Percentiles rank a stretch among this genome's conserved stretches.
Evolutionary conservation across 257 asterid genomes (phyloP).

Genomic region (Nicotiana paniculata): DNA sequence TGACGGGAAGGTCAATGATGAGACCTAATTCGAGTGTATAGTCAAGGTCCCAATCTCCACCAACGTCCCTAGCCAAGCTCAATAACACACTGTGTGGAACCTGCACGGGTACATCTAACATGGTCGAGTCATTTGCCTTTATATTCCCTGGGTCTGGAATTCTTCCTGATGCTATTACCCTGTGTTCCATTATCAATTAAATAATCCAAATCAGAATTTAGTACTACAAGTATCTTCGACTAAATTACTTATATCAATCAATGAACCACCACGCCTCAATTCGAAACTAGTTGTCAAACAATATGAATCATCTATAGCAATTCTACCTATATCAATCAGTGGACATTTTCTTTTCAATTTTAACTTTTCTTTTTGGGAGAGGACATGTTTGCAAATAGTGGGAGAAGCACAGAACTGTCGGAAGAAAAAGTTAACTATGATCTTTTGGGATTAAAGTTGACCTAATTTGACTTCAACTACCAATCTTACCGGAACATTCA

Average conservation of each 20-base stretch:
- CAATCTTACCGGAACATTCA: not conserved
- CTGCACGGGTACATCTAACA: conserved; percentile 42
- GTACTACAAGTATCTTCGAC: not conserved
- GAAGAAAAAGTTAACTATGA: not conserved
- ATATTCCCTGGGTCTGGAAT: conserved; percentile 83
- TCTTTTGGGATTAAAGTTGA: not conserved
- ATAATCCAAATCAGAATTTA: not conserved
- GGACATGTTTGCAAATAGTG: not conserved
- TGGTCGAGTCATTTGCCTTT: conserved; percentile 51
- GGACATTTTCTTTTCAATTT: not conserved
- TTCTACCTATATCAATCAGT: not conserved
- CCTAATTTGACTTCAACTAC: not conserved
- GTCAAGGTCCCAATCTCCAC: conserved; percentile 75
- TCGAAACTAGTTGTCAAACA: not conserved
- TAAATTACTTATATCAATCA: not conserved
- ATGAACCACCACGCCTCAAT: not conserved
- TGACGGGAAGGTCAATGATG: conserved; percentile 58
- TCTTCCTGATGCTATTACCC: conserved; percentile 58
- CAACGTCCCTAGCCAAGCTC: conserved; percentile 63
- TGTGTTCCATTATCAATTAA: not conserved
- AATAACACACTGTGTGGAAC: conserved; percentile 57
- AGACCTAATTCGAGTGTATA: conserved; percentile 45
- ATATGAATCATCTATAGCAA: not conserved
- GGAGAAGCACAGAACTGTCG: not conserved
- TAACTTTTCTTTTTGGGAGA: not conserved